Conservation (phyloP, 2,329 filamentous ascomycete genomes). For the Fusarium sp. region DNA sequence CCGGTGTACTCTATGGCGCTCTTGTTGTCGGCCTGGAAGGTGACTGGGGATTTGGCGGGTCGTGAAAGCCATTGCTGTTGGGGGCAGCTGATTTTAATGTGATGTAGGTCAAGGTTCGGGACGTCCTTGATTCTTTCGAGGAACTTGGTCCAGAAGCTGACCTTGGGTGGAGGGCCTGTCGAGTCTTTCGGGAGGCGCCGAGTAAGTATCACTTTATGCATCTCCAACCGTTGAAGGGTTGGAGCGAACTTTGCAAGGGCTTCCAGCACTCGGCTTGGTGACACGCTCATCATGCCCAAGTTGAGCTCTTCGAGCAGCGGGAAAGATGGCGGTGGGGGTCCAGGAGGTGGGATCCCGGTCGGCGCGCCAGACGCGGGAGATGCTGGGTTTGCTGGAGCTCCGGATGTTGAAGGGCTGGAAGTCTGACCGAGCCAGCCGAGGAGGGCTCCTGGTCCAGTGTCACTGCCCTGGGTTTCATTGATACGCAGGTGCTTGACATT, state of each 20-base stretch:
- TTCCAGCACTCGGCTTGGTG: constrained; percentile 44
- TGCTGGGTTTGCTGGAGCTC: constrained; percentile 4
- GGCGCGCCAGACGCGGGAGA: neutral
- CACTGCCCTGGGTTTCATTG: constrained; percentile 48
- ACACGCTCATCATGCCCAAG: constrained; percentile 52
- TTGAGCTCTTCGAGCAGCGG: constrained; percentile 54
- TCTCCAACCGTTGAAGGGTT: constrained; percentile 55
- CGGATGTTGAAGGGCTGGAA: neutral
- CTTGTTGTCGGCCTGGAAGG: constrained; percentile 14
- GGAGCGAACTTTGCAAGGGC: constrained; percentile 55
- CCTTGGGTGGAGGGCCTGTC: constrained; percentile 13
- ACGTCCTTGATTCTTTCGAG: constrained; percentile 48
- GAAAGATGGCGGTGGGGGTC: constrained; percentile 43
- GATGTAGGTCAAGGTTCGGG: constrained; percentile 46
- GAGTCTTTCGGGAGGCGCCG: constrained; percentile 16
- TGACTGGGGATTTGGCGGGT: constrained; percentile 7
- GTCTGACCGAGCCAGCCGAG: constrained; percentile 52
- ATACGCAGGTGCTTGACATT: constrained; percentile 64
- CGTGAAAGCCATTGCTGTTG: constrained; percentile 40
- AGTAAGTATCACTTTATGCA: constrained; percentile 56
- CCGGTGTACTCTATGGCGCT: constrained; percentile 45
- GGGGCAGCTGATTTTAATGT: constrained; percentile 47
- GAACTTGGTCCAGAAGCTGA: constrained; percentile 54
- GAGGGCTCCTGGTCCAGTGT: constrained; percentile 41
- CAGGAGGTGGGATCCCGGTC: neutral